Evolutionary conservation across 768 basidiomycete genomes (phyloP).

Genomic region (Tulasnella sp.): DNA sequence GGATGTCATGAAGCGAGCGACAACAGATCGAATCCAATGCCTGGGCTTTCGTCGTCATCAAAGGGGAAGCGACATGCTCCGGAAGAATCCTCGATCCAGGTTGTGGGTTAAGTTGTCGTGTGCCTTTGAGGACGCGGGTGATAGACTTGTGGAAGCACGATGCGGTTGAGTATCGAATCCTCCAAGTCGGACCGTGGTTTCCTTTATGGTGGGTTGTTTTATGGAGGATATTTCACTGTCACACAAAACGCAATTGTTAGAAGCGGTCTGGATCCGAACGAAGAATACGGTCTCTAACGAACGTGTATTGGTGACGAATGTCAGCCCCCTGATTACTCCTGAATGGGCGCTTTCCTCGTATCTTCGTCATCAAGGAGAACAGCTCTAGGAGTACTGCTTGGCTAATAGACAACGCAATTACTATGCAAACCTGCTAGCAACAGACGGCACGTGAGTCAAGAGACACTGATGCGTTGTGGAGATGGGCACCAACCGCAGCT

Average conservation of each 20-base stretch:
- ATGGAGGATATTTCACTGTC: not conserved
- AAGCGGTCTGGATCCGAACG: not conserved
- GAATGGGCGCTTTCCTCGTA: not conserved
- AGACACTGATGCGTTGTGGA: not conserved
- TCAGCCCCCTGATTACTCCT: not conserved
- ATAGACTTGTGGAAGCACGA: not conserved
- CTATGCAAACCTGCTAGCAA: not conserved
- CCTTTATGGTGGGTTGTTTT: not conserved
- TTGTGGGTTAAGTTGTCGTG: not conserved
- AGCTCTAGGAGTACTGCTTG: not conserved
- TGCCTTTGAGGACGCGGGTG: not conserved
- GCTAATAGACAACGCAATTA: not conserved
- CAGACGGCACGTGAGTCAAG: not conserved
- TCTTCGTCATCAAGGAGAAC: not conserved
- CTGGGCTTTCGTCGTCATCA: not conserved
- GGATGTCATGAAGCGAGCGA: not conserved
- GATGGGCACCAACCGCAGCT: not conserved
- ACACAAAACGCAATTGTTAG: not conserved
- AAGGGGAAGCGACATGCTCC: not conserved
- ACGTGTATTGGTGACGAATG: not conserved
- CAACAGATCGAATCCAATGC: not conserved
- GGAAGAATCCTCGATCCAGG: not conserved
- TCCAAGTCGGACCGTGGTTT: not conserved
- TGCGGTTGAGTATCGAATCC: not conserved
- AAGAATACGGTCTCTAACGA: not conserved